Base-by-base conservation (phyloP, 78 protist genomes). In the Speleostelium caveatum region DNA sequence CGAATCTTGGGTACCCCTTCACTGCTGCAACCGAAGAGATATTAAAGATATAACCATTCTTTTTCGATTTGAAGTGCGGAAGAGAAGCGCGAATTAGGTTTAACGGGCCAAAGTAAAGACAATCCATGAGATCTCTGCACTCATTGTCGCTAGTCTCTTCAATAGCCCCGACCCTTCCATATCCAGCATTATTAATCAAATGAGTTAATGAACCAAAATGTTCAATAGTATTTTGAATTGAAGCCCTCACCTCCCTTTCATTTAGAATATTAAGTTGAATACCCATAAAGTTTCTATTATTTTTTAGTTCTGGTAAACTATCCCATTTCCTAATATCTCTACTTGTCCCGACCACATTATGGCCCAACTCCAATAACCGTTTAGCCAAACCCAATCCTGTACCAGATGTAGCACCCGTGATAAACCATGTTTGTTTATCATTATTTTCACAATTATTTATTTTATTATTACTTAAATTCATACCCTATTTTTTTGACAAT, bases 211-310 rank as follows among this genome's bases (percentile, higher is more conserved):
- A 7, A 24, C 74, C 74, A 67, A 67, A 67, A 67, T 67, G 58
- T 67, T 67, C 7, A 21, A 67, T 24, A 21, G 74, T 39, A 7
- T 39, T 39, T 24, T 67, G n/a, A 14, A 67, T 67, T n/a, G 74
- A 67, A 3, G 17, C 26, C 22, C 38, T 39, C 24, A 67, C 74
- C 3, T 35, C n/a, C 35, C 38, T 3, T 2, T 21, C 14, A 67
- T 41, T 26, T 36, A 30, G 26, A 35, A 67, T 39, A 39, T 35
- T 53, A 35, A 67, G 56, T 41, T 35, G 55, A 14, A 67, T 2
- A 19, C 58, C 74, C 35, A 67, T 24, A 67, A 67, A 67, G 33
- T 67, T 41, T 62, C 6, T n/a, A 3, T 62, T 30, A 32, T 19
- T 62, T 0, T 30, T 33, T n/a, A n/a, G n/a, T n/a, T n/a, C n/a